These are phyloP conservation scores for Alnus rubra DNA, from an alignment of 306 rosid genomes.

Conservation along the genomic window DNA sequence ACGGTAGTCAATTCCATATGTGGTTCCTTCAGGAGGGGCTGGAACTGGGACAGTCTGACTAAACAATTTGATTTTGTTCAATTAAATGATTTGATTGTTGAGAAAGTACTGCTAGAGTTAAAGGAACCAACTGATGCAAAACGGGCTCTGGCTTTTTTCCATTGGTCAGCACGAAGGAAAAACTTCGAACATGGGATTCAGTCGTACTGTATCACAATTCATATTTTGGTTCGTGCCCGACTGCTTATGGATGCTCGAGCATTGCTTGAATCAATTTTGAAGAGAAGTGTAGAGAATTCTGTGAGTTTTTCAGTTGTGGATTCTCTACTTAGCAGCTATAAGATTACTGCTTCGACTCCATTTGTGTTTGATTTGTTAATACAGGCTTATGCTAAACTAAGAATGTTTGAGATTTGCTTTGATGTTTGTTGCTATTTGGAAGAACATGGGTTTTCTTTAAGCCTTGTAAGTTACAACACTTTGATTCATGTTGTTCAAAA, in stretches of 20 bases:
- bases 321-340: constrained; percentile 49
- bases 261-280: constrained; percentile 51
- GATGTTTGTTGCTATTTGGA: constrained; percentile 48
- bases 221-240: constrained; percentile 53
- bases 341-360: constrained; percentile 41
- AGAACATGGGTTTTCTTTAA: constrained; percentile 46
- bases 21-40: constrained; percentile 48
- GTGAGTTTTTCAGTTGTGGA: constrained; percentile 43
- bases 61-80: constrained; percentile 37
- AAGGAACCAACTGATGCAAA: constrained; percentile 63
- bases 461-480: constrained; percentile 57
- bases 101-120: constrained; percentile 46
- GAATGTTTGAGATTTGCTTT: constrained; percentile 50
- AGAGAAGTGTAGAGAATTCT: constrained; percentile 13
- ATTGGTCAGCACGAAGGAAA: constrained; percentile 60
- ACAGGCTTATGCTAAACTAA: constrained; percentile 59
- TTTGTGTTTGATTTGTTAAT: constrained; percentile 65
- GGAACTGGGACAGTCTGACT: constrained; percentile 58
- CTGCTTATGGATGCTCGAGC: constrained; percentile 62
- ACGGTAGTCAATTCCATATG: constrained; percentile 32
- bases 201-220: constrained; percentile 54
- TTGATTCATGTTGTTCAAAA: constrained; percentile 59
- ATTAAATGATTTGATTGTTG: constrained; percentile 42
- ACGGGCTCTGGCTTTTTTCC: constrained; percentile 75
- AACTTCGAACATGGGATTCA: constrained; percentile 47